These are phyloP conservation scores for Aspergillus mulundensis DNA, from an alignment of 495 filamentous ascomycete genomes.

Conservation along the genomic window DNA sequence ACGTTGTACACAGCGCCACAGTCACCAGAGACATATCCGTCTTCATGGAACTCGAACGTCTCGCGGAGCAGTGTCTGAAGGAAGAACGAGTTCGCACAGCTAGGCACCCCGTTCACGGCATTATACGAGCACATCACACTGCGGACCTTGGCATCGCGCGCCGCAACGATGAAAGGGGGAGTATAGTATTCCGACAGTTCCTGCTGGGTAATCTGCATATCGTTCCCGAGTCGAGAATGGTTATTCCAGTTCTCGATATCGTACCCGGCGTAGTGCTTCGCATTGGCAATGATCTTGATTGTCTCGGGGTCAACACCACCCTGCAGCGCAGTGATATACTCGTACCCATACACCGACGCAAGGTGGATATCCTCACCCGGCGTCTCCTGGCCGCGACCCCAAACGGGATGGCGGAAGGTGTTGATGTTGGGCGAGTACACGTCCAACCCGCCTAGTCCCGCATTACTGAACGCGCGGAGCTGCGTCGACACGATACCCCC, in stretches of 20 bases:
- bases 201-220: conserved; percentile 52
- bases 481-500: conserved; percentile 57
- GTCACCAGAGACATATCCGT: conserved; percentile 55
- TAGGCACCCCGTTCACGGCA: conserved; percentile 56
- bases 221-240: conserved; percentile 50
- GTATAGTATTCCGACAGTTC: conserved; percentile 52
- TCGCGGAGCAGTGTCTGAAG: conserved; percentile 56
- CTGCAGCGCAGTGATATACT: conserved; percentile 58
- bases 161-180: conserved; percentile 32
- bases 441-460: conserved; percentile 52
- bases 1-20: conserved; percentile 58
- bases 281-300: conserved; percentile 57
- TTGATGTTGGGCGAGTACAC: conserved; percentile 70
- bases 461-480: conserved; percentile 65
- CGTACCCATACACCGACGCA: conserved; percentile 49
- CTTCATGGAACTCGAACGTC: conserved; percentile 39
- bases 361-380: conserved; percentile 56
- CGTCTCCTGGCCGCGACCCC: conserved; percentile 61
- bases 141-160: conserved; percentile 51
- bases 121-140: conserved; percentile 62
- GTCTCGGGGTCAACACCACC: conserved; percentile 43
- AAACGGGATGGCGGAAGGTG: conserved; percentile 57
- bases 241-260: conserved; percentile 60
- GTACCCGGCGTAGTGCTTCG: conserved; percentile 64
- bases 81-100: conserved; percentile 52